Evolutionary conservation across 495 filamentous ascomycete genomes (phyloP).

Genomic region (Xylona heveae): DNA sequence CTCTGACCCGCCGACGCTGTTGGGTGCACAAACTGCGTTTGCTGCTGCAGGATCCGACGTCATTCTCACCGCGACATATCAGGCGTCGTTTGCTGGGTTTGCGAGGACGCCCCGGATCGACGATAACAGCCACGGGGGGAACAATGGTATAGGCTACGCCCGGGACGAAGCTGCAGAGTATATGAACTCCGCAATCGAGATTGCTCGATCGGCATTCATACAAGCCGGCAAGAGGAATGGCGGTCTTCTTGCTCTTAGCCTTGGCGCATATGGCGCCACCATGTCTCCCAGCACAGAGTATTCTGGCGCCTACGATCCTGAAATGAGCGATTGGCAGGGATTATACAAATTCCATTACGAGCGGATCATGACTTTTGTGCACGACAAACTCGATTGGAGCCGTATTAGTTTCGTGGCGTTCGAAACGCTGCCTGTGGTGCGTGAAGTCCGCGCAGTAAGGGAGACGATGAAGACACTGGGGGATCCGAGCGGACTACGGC

Average conservation of each 20-base stretch:
- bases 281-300: conserved; percentile 45
- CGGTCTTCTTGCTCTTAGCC: conserved; percentile 23
- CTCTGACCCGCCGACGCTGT: conserved; percentile 23
- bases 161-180: conserved; percentile 6
- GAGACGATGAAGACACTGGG: conserved; percentile 14
- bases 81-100: conserved; percentile 34
- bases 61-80: conserved; percentile 42
- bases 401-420: conserved; percentile 36
- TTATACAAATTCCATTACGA: conserved; percentile 33
- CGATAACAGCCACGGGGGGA: not conserved
- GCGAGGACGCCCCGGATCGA: conserved; percentile 8
- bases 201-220: conserved; percentile 10
- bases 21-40: conserved; percentile 31
- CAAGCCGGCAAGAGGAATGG: conserved; percentile 8
- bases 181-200: conserved; percentile 12
- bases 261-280: conserved; percentile 43
- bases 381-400: conserved; percentile 7
- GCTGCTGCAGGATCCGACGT: conserved; percentile 30
- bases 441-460: conserved; percentile 38
- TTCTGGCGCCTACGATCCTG: conserved; percentile 31
- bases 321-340: conserved; percentile 18
- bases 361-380: conserved; percentile 24
- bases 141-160: conserved; percentile 1
- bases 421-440: conserved; percentile 36
- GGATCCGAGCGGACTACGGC: not conserved